A percentile compares a stretch with the other conserved stretches of the same genome.
phyloP scores from a whole-genome alignment of 495 filamentous ascomycete genomes.

The Talaromyces nanjingensis region DNA sequence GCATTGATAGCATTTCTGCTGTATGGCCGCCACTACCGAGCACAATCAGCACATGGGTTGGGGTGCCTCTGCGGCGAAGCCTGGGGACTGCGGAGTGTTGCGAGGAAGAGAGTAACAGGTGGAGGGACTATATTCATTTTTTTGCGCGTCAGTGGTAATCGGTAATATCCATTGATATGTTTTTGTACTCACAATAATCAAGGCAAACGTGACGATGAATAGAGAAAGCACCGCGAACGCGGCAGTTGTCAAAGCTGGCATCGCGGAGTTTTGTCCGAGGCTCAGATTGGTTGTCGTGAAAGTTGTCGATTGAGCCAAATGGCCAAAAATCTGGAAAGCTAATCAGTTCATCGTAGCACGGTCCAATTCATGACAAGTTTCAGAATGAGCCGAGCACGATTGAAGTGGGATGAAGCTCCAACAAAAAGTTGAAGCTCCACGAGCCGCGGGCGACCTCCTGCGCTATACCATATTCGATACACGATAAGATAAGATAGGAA shows the following conservation, averaged over 20 bases:
- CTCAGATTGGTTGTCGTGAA: not conserved
- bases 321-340: not conserved
- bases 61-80: slow-evolving; percentile 23
- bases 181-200: not conserved
- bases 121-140: no score
- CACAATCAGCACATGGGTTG: slow-evolving; percentile 69
- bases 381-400: not conserved
- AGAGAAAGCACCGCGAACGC: not conserved
- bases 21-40: slow-evolving; percentile 94
- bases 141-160: no score
- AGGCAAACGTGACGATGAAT: not conserved
- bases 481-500: not conserved
- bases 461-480: not conserved
- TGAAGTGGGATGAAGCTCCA: not conserved
- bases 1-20: slow-evolving; percentile 81
- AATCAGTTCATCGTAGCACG: not conserved
- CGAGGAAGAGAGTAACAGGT: slow-evolving; percentile 18
- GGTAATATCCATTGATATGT: no score
- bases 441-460: not conserved
- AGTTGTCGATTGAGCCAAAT: not conserved
- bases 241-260: not conserved
- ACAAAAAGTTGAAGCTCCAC: not conserved
- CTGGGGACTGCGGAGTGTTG: slow-evolving; percentile 26
- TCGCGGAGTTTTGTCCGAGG: not conserved
- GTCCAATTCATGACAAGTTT: not conserved